Base-by-base conservation (phyloP, 495 filamentous ascomycete genomes). In the Penicillium taxi region DNA sequence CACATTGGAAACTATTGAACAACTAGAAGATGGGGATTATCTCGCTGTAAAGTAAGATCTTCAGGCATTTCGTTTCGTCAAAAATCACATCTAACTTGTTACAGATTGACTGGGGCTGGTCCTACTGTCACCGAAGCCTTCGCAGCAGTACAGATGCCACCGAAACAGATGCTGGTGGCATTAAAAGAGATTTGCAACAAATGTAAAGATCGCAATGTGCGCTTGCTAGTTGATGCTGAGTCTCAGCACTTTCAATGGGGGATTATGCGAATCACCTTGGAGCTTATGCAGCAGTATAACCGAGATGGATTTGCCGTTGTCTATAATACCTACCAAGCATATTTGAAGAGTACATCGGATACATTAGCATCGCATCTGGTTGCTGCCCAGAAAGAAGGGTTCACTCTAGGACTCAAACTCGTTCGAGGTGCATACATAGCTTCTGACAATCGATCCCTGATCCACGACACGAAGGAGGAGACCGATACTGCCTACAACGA, bases 401-500 rank as follows among this genome's bases (percentile, higher is more conserved):
- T 83, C 44, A 82, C 78, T 0, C 63, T 94, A 2, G 88, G 89
- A 6, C 70, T 90, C 7, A 96, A 96, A 56, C 69, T 96, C 0
- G 89, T 96, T 3, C 72, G 89, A 12, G 89, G 89, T 9, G 89
- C 89, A 2, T 96, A 95, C 55, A 67, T 96, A 8, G 72, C 70
- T n/a, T 70, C 72, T 2, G 89, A 95, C 53, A 78, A 85, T 0
- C 61, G 84, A 2, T 61, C 81, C 14, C 60, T 86, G 15, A 84
- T 94, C 43, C 78, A 82, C 49, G 77, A 80, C 28, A 85, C 75
- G 24, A 90, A 89, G 57, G 73, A 74, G 28, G 73, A 82, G n/a
- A 96, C 89, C 4, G 77, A 77, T 46, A 41, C 50, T 5, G 63
- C 63, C 4, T 86, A 81, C 51, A 66, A 84, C 37, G 51, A 45